These are phyloP conservation scores for Angomonas desouzai DNA, from an alignment of 208 protist genomes.

Conservation along the genomic window DNA sequence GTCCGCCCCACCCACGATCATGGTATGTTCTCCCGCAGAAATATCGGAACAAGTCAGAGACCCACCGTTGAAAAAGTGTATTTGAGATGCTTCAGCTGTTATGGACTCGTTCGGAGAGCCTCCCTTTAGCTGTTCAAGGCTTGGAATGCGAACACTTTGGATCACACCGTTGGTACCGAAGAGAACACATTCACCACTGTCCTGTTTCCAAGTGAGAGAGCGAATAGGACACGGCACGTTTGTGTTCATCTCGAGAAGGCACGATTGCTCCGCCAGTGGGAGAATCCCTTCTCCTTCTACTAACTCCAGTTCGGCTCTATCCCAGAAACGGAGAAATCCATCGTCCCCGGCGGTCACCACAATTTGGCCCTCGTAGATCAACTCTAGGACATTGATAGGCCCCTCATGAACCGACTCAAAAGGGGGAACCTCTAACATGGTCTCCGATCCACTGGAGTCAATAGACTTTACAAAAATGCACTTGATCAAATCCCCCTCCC, in stretches of 20 bases:
- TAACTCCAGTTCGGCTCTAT: conserved; percentile 84
- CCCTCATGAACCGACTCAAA: conserved; percentile 76
- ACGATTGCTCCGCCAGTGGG: conserved; percentile 65
- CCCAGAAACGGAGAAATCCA: conserved; percentile 95
- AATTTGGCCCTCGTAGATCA: conserved; percentile 62
- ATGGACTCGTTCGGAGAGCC: background rate
- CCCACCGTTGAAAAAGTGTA: conserved; percentile 77
- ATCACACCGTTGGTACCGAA: conserved; percentile 75
- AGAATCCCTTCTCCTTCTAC: conserved; percentile 87
- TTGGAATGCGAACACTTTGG: conserved; percentile 30
- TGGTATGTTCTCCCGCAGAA: conserved; percentile 73
- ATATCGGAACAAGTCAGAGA: conserved; percentile 72
- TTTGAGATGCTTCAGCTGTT: background rate
- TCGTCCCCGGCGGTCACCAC: conserved; percentile 95
- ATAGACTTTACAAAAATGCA: conserved; percentile 82
- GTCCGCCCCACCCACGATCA: conserved; percentile 90
- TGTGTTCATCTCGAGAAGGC: conserved; percentile 73
- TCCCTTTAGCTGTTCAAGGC: conserved; percentile 15
- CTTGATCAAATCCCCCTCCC: conserved; percentile 96
- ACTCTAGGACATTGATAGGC: conserved; percentile 82
- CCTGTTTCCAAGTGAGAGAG: conserved; percentile 44
- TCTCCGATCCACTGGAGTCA: conserved; percentile 16
- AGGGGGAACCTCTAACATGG: conserved; percentile 9
- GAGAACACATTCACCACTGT: conserved; percentile 66
- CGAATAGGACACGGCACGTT: conserved; percentile 44